Evolutionary conservation across 2,329 filamentous ascomycete genomes (phyloP), one percentile per base, ranked within the genome.

Genomic region (Calonectria fujianensis): DNA sequence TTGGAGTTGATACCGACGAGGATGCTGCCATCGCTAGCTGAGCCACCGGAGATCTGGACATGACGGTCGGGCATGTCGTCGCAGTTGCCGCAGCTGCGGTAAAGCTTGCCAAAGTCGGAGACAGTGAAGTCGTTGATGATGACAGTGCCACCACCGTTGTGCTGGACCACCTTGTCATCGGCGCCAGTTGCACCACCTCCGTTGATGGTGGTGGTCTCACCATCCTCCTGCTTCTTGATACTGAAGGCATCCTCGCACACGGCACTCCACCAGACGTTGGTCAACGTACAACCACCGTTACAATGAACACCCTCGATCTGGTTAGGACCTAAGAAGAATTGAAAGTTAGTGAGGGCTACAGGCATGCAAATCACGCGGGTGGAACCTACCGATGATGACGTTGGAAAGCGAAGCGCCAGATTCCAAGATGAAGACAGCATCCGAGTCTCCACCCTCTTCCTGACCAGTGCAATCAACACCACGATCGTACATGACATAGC

Each of bases 191-290:
- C 67, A 20, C 67, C 67, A 29, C 67, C 67, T 11, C 67, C 67
- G 54, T 69, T 69, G 41, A 69, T 69, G n/a, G 67, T 69, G 20
- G 67, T 69, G 39, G 67, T 69, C 29, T 69, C 91, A 0, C 87
- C 85, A 45, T 89, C 88, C n/a, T 74, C 67, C 24, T 45, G 45
- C 31, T 67, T 51, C 50, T 48, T 74, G 20, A 64, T 65, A 11
- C 29, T 48, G 74, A 87, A 86, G 41, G 86, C 86, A 50, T 88
- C 86, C 76, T 88, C 87, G 65, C 87, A 88, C 48, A 88, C 86
- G 50, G 86, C 85, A 63, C 86, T 85, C 77, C 88, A 90, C 85
- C 87, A 89, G 63, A 89, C 88, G 32, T 86, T 87, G 77, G 85
- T 83, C 4, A 88, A 73, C 0, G 82, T 87, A 79, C 87, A 88